Evolutionary conservation across 306 rosid genomes (phyloP).

Genomic region (Trifolium dubium): DNA sequence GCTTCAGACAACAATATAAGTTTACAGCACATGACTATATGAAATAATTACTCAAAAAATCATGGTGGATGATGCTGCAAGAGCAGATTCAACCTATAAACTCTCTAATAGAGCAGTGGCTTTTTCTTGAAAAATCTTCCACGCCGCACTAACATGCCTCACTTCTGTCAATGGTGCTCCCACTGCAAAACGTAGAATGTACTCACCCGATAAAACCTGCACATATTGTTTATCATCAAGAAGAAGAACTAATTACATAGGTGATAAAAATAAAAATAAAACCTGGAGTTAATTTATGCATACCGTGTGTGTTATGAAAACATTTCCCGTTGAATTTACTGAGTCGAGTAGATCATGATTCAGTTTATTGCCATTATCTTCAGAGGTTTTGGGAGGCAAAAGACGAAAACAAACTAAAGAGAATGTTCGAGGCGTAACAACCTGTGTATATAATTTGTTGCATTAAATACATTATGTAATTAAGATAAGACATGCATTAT

Average conservation of each 20-base stretch:
- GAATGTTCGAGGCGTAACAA: slow-evolving; percentile 68
- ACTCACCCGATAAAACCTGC: slow-evolving; percentile 85
- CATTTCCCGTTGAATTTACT: slow-evolving; percentile 75
- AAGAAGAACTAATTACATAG: slow-evolving; percentile 15
- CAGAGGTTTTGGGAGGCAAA: slow-evolving; percentile 55
- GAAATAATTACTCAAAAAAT: slow-evolving; percentile 19
- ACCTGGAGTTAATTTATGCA: slow-evolving; percentile 34
- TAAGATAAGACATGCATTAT: slow-evolving; percentile 24
- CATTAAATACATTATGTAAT: background rate
- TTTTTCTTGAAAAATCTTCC: slow-evolving; percentile 74
- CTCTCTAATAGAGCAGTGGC: slow-evolving; percentile 67
- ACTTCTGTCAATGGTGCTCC: slow-evolving; percentile 96
- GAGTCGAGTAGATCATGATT: slow-evolving; percentile 64
- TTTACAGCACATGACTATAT: slow-evolving; percentile 4
- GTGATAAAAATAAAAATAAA: slow-evolving; percentile 8
- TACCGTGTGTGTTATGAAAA: slow-evolving; percentile 89
- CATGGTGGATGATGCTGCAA: slow-evolving; percentile 31
- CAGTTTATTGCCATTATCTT: slow-evolving; percentile 60
- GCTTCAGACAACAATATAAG: background rate
- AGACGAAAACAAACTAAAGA: slow-evolving; percentile 89
- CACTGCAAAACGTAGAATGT: slow-evolving; percentile 73
- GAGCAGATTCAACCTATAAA: slow-evolving; percentile 37
- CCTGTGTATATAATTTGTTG: slow-evolving; percentile 48
- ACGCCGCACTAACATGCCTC: slow-evolving; percentile 73
- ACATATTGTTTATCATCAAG: slow-evolving; percentile 34